These are phyloP conservation scores for Starmerella floricola DNA, from an alignment of 805 yeast genomes.

Conservation along the genomic window DNA sequence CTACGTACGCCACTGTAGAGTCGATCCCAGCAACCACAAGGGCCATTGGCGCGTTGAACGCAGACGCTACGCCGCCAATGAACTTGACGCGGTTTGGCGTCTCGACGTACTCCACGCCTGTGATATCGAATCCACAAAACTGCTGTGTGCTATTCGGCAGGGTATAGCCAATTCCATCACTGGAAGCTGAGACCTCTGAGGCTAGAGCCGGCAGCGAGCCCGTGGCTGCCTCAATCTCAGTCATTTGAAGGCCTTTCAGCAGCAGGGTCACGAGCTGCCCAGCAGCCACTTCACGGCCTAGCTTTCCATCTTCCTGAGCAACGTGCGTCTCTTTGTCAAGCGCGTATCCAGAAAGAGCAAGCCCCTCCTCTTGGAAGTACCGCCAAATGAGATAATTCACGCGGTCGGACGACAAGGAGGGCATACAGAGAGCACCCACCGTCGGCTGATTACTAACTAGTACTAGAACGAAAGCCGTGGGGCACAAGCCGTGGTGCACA, in stretches of 20 bases:
- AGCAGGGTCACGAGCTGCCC: slow-evolving; percentile 73
- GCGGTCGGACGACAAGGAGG: slow-evolving; percentile 53
- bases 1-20: not conserved
- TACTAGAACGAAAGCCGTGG: too few relatives aligned
- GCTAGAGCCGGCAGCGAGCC: slow-evolving; percentile 31
- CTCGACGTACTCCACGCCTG: too few relatives aligned
- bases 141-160: too few relatives aligned
- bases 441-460: too few relatives aligned
- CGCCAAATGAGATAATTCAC: slow-evolving; percentile 88
- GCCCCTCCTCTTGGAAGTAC: slow-evolving; percentile 62
- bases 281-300: slow-evolving; percentile 46
- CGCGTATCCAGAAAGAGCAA: slow-evolving; percentile 66
- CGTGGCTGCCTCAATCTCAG: slow-evolving; percentile 44
- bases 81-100: too few relatives aligned
- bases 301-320: slow-evolving; percentile 40
- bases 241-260: slow-evolving; percentile 72
- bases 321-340: slow-evolving; percentile 62
- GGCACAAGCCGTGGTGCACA: too few relatives aligned
- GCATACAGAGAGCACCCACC: slow-evolving; percentile 1
- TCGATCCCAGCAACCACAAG: not conserved
- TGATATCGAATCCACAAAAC: too few relatives aligned
- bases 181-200: not conserved
- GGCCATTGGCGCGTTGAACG: too few relatives aligned
- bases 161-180: too few relatives aligned
- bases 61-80: too few relatives aligned